Conservation (phyloP, 306 rosid species). For the Quercus rubra region DNA sequence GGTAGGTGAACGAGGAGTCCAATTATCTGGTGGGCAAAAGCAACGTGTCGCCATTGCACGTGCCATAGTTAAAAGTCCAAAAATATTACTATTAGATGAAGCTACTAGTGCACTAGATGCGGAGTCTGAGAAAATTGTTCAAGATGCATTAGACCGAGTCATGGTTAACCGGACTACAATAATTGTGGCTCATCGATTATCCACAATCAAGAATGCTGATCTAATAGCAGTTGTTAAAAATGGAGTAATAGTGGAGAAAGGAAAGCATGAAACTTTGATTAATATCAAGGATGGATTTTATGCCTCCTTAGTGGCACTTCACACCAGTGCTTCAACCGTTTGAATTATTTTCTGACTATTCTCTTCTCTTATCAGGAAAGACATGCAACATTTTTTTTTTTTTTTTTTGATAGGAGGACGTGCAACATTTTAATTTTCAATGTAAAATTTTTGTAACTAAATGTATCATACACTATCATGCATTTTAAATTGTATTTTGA, state of each 20-base stretch:
- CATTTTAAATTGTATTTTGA: too few relatives aligned
- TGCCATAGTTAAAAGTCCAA: slow-evolving; percentile 60
- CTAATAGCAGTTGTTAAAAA: slow-evolving; percentile 54
- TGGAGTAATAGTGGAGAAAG: slow-evolving; percentile 55
- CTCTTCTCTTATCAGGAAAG: too few relatives aligned
- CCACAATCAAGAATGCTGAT: slow-evolving; percentile 63
- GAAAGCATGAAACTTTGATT: slow-evolving; percentile 43
- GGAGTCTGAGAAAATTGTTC: slow-evolving; percentile 68
- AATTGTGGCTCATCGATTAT: slow-evolving; percentile 67
- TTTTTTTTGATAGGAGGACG: too few relatives aligned
- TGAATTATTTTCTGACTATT: not conserved
- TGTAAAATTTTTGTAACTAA: too few relatives aligned
- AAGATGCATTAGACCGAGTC: slow-evolving; percentile 60
- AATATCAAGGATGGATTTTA: slow-evolving; percentile 32
- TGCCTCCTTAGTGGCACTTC: slow-evolving; percentile 46
- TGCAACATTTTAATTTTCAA: too few relatives aligned
- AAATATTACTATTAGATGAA: slow-evolving; percentile 60
- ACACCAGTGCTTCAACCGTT: slow-evolving; percentile 20
- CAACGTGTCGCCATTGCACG: slow-evolving; percentile 70
- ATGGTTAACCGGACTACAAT: slow-evolving; percentile 59
- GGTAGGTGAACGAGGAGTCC: slow-evolving; percentile 60
- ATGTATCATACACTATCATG: too few relatives aligned
- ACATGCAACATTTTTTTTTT: too few relatives aligned
- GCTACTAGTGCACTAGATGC: slow-evolving; percentile 85
- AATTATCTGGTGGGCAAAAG: slow-evolving; percentile 64